These are phyloP conservation scores for Fusarium sp. DNA, from an alignment of 2,329 filamentous ascomycete genomes.

Conservation along the genomic window DNA sequence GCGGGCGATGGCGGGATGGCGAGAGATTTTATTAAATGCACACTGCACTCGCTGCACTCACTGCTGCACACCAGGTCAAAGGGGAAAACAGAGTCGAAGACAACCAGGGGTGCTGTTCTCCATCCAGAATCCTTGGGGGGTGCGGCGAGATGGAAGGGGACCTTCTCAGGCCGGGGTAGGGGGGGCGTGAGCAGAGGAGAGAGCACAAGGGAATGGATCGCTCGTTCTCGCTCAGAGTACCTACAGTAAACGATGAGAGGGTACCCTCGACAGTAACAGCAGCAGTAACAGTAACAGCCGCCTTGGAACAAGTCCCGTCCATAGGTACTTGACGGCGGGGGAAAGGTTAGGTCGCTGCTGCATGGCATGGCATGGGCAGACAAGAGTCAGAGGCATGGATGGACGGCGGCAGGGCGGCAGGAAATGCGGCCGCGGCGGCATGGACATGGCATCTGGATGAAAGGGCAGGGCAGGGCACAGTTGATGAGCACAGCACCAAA, in stretches of 20 bases:
- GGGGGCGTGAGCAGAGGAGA: conserved; percentile 8
- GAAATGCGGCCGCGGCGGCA: conserved; percentile 35
- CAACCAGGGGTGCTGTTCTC: conserved; percentile 12
- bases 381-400: conserved; percentile 2
- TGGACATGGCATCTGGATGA: background rate
- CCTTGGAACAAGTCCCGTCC: conserved; percentile 1
- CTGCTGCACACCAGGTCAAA: conserved; percentile 22
- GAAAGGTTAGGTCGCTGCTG: background rate
- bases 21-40: conserved; percentile 39
- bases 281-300: background rate
- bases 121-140: conserved; percentile 7
- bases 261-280: conserved; percentile 22
- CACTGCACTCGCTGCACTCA: background rate
- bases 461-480: conserved; percentile 1
- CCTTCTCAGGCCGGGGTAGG: conserved; percentile 7
- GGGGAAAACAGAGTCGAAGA: conserved; percentile 14
- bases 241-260: background rate
- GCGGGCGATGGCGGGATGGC: conserved; percentile 36
- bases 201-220: conserved; percentile 14
- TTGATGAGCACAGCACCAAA: background rate
- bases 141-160: background rate
- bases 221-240: conserved; percentile 5
- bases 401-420: conserved; percentile 33
- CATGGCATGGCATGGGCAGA: background rate
- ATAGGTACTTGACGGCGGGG: background rate